Conservation (phyloP, 2,329 filamentous ascomycete genomes). For the Ramularia endophylla region DNA sequence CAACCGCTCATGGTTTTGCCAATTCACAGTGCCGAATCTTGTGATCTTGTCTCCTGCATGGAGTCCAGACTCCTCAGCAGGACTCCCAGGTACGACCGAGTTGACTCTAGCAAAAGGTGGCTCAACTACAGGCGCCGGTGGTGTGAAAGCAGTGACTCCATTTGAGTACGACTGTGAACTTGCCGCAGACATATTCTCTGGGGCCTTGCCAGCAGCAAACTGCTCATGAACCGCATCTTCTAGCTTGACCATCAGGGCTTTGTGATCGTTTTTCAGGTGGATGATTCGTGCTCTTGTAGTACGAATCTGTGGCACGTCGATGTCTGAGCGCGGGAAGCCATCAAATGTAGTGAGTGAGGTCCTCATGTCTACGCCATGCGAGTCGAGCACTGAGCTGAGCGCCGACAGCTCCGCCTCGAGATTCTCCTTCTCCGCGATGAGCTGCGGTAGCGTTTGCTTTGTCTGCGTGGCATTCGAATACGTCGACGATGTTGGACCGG, state of each 20-base stretch:
- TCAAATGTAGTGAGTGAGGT: slow-evolving; percentile 81
- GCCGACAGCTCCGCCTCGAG: slow-evolving; percentile 83
- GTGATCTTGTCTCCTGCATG: slow-evolving; percentile 74
- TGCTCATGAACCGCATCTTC: slow-evolving; percentile 84
- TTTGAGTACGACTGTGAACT: not conserved
- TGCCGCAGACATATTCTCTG: slow-evolving; percentile 6
- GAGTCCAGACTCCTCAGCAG: slow-evolving; percentile 76
- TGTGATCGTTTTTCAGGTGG: slow-evolving; percentile 86
- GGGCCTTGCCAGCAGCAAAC: slow-evolving; percentile 54
- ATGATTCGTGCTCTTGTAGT: slow-evolving; percentile 92
- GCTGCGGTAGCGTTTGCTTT: slow-evolving; percentile 63
- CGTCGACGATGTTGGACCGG: slow-evolving; percentile 57
- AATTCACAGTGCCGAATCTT: slow-evolving; percentile 78
- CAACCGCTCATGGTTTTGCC: slow-evolving; percentile 78
- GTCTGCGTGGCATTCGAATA: slow-evolving; percentile 45
- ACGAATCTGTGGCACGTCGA: slow-evolving; percentile 93
- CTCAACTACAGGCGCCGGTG: slow-evolving; percentile 37
- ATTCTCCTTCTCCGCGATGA: slow-evolving; percentile 77
- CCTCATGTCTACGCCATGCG: slow-evolving; percentile 92
- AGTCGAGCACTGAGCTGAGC: slow-evolving; percentile 78
- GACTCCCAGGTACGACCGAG: slow-evolving; percentile 68
- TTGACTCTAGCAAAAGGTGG: slow-evolving; percentile 86
- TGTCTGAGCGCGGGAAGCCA: slow-evolving; percentile 86
- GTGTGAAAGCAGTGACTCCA: slow-evolving; percentile 6
- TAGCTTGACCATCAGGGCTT: slow-evolving; percentile 74